A percentile compares a stretch with the other conserved stretches of the same genome.
phyloP scores from a whole-genome alignment of 441 rosid species.

The Syzygium syzygioides region DNA sequence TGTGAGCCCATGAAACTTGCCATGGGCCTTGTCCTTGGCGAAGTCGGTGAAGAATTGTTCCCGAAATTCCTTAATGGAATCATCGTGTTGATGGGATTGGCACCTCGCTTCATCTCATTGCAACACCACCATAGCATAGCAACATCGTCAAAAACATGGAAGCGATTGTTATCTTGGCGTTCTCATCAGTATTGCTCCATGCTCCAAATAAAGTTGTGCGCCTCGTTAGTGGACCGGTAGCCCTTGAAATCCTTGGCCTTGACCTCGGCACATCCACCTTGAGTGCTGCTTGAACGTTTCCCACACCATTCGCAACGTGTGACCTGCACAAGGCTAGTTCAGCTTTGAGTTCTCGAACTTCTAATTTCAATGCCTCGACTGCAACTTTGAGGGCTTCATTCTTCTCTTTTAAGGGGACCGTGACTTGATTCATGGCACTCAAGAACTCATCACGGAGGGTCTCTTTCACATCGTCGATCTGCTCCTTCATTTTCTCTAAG shows the following conservation, averaged over 20 bases:
- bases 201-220: not conserved
- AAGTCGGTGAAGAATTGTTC: not conserved
- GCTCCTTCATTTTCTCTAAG: not conserved
- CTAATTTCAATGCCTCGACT: not conserved
- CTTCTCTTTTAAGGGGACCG: not conserved
- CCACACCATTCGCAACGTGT: not conserved
- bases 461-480: not conserved
- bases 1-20: not conserved
- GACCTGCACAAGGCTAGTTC: not conserved
- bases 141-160: not conserved
- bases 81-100: not conserved
- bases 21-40: not conserved
- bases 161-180: not conserved
- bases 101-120: not conserved
- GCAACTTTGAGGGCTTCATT: not conserved
- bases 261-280: not conserved
- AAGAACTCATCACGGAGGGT: not conserved
- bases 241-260: too few species aligned
- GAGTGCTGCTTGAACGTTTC: not conserved
- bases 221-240: not conserved
- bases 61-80: not conserved
- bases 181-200: too few species aligned
- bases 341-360: not conserved
- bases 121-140: not conserved
- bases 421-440: not conserved